A percentile compares a stretch with the other conserved stretches of the same genome.
These are phyloP conservation scores for Mycosarcoma mackinlayi DNA, from an alignment of 1,284 basidiomycete genomes.

Conservation along the genomic window DNA sequence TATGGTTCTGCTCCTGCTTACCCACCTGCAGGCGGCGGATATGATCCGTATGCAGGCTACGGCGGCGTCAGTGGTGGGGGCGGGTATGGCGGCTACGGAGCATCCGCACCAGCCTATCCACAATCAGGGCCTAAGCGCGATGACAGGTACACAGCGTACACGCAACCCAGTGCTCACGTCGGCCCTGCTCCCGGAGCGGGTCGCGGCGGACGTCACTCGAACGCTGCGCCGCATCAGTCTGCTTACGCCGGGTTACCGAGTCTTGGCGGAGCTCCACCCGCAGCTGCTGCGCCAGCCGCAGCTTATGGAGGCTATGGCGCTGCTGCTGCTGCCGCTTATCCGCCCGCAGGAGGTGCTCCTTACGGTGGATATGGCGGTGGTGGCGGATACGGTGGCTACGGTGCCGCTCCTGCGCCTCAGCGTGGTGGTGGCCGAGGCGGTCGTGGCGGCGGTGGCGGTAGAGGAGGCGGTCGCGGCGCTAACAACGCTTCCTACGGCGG, in stretches of 20 bases:
- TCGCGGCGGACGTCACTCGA: constrained; percentile 18
- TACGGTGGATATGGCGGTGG: constrained; percentile 7
- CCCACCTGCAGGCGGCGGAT: constrained; percentile 18
- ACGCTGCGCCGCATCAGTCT: constrained; percentile 2
- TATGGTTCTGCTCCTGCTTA: neutral
- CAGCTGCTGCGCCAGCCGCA: constrained; percentile 1
- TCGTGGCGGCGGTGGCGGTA: constrained; percentile 13
- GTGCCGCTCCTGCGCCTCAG: constrained; percentile 6
- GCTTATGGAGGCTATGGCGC: constrained; percentile 4
- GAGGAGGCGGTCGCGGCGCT: constrained; percentile 10
- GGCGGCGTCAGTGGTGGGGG: constrained; percentile 2
- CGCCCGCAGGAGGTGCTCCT: too few relatives aligned
- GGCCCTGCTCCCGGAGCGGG: constrained; percentile 13
- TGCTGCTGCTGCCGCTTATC: constrained; percentile 3
- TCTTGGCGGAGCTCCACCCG: constrained; percentile 22
- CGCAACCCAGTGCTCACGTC: constrained; percentile 9
- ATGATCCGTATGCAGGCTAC: constrained; percentile 21
- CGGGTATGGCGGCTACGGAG: constrained; percentile 18
- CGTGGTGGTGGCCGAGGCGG: neutral
- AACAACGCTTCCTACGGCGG: constrained; percentile 24
- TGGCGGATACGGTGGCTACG: constrained; percentile 33
- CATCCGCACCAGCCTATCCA: constrained; percentile 1
- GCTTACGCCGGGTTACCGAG: constrained; percentile 36
- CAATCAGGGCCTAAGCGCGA: constrained; percentile 16
- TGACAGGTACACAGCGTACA: constrained; percentile 38